Evolutionary conservation across 2,329 filamentous ascomycete species (phyloP).

Genomic region (Fusarium pseudonygamai): DNA sequence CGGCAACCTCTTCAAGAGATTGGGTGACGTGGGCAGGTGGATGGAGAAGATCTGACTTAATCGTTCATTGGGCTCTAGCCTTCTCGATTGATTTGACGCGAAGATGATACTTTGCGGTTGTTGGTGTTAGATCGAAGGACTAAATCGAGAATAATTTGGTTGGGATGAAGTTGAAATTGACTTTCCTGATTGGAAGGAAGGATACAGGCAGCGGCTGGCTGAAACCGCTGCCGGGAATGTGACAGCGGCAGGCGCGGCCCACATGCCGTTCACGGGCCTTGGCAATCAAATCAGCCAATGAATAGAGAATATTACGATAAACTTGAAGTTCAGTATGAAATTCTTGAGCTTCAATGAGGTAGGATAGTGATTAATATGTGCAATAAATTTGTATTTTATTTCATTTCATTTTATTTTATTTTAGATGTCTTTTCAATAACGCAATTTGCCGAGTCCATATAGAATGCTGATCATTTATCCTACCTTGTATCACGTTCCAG

Average conservation of each 20-base stretch:
- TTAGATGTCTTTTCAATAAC: too few relatives aligned
- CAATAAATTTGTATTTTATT: too few relatives aligned
- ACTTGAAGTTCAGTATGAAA: too few relatives aligned
- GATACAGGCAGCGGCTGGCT: slow-evolving; percentile 4
- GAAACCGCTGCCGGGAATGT: not conserved
- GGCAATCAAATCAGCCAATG: not conserved
- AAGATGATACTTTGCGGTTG: too few relatives aligned
- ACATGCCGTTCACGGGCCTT: not conserved
- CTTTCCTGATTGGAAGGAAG: slow-evolving; percentile 15
- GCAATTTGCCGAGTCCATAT: not conserved
- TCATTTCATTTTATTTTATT: not conserved
- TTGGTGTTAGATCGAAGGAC: too few relatives aligned
- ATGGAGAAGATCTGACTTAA: not conserved
- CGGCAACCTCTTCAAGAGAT: slow-evolving; percentile 16
- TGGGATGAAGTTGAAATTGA: slow-evolving; percentile 32
- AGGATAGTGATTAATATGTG: not conserved
- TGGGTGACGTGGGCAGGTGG: not conserved
- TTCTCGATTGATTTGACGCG: not conserved
- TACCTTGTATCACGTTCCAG: not conserved
- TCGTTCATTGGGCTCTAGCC: not conserved
- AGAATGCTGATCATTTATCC: not conserved
- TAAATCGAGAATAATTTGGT: not conserved
- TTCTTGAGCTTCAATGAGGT: not conserved
- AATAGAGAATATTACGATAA: not conserved
- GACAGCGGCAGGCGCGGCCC: slow-evolving; percentile 17